phyloP scores from a whole-genome alignment of 1,139 yeast species.

The Debaryomycetaceae sp. region DNA sequence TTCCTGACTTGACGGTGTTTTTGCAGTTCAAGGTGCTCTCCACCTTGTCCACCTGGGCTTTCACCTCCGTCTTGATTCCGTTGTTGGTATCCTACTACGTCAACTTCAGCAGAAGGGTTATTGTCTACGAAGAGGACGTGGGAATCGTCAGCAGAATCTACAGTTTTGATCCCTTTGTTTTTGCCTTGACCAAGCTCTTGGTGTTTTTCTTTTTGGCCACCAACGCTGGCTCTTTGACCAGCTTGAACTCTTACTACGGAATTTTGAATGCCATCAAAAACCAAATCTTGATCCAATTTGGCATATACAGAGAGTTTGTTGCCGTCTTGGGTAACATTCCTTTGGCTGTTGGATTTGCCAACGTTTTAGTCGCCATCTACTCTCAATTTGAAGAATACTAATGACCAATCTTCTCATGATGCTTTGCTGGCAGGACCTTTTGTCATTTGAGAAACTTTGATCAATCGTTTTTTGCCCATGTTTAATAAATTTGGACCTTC shows the following conservation, averaged over 20 bases:
- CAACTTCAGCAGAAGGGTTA: slow-evolving; percentile 50
- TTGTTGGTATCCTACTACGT: slow-evolving; percentile 46
- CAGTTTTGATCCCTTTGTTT: slow-evolving; percentile 55
- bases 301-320: slow-evolving; percentile 33
- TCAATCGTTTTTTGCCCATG: slow-evolving; percentile 1
- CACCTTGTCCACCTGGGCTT: slow-evolving; percentile 40
- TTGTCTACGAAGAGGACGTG: slow-evolving; percentile 38
- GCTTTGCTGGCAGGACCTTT: background rate
- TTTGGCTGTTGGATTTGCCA: slow-evolving; percentile 45
- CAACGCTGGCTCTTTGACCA: slow-evolving; percentile 29
- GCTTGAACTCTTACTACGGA: slow-evolving; percentile 25
- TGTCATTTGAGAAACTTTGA: background rate
- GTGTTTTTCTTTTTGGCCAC: slow-evolving; percentile 40
- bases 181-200: slow-evolving; percentile 49
- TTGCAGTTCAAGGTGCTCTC: slow-evolving; percentile 25
- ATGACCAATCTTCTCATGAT: background rate
- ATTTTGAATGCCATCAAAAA: slow-evolving; percentile 34
- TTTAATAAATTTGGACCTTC: slow-evolving; percentile 2
- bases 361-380: slow-evolving; percentile 48
- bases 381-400: slow-evolving; percentile 45
- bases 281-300: slow-evolving; percentile 34
- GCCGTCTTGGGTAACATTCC: slow-evolving; percentile 47
- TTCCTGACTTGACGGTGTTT: slow-evolving; percentile 38
- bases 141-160: slow-evolving; percentile 33
- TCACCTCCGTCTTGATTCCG: slow-evolving; percentile 42